phyloP scores from a whole-genome alignment of 1,284 basidiomycete species.

The Sphagnurus paluster region DNA sequence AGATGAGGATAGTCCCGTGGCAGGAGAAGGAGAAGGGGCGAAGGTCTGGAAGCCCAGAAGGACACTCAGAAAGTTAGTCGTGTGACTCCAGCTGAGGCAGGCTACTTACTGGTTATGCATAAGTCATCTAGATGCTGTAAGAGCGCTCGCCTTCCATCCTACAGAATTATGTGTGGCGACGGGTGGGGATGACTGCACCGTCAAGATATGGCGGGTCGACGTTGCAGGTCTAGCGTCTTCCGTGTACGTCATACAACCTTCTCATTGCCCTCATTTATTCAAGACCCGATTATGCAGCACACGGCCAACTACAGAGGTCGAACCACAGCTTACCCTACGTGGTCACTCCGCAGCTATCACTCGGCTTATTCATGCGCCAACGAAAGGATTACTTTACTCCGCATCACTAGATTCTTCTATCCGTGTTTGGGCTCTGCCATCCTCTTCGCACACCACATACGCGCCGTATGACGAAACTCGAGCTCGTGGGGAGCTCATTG shows the following conservation, averaged over 20 bases:
- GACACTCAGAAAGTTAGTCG: slow-evolving; percentile 82
- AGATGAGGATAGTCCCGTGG: slow-evolving; percentile 64
- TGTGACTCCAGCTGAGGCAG: slow-evolving; percentile 19
- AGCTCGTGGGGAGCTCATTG: slow-evolving; percentile 79
- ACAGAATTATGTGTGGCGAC: slow-evolving; percentile 83
- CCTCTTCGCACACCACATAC: slow-evolving; percentile 76
- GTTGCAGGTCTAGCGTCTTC: slow-evolving; percentile 69
- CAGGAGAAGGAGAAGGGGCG: slow-evolving; percentile 63
- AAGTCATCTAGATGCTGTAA: slow-evolving; percentile 93
- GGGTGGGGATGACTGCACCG: slow-evolving; percentile 92
- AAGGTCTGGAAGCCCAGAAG: slow-evolving; percentile 85
- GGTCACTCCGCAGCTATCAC: slow-evolving; percentile 95
- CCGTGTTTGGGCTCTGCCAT: slow-evolving; percentile 85
- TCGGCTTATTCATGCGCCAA: slow-evolving; percentile 80
- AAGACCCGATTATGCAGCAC: slow-evolving; percentile 37
- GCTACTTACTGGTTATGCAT: slow-evolving; percentile 21
- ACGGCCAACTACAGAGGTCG: slow-evolving; percentile 74
- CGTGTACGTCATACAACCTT: slow-evolving; percentile 48
- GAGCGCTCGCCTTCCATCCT: slow-evolving; percentile 87
- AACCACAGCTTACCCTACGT: slow-evolving; percentile 89
- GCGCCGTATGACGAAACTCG: slow-evolving; percentile 84
- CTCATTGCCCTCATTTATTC: neutral
- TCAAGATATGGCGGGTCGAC: slow-evolving; percentile 95
- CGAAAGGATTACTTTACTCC: slow-evolving; percentile 81
- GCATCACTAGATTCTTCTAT: slow-evolving; percentile 94